These are phyloP conservation scores for Hygrophila difformis DNA, from an alignment of 257 asterid species.

Conservation along the genomic window DNA sequence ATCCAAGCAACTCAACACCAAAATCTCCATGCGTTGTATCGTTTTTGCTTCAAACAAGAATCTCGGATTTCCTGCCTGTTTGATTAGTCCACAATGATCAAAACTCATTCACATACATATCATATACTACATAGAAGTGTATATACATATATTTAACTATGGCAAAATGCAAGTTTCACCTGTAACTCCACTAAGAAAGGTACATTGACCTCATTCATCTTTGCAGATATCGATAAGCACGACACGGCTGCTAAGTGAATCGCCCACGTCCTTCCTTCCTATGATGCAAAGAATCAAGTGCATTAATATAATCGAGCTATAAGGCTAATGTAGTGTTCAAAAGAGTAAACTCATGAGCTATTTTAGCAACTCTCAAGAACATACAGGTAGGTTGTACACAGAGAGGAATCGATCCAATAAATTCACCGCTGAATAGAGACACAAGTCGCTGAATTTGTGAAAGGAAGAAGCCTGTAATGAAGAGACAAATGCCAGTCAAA, in stretches of 20 bases:
- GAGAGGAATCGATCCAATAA: conserved; percentile 45
- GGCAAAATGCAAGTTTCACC: neutral
- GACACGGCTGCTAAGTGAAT: conserved; percentile 54
- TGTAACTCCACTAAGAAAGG: conserved; percentile 28
- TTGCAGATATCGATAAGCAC: conserved; percentile 73
- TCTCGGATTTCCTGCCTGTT: conserved; percentile 2
- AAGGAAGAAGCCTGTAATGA: conserved; percentile 35
- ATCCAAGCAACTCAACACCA: neutral
- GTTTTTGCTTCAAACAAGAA: conserved; percentile 4
- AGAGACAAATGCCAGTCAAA: neutral
- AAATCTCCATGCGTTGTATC: neutral
- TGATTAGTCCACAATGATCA: neutral
- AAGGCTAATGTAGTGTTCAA: too few species aligned
- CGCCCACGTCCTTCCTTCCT: conserved; percentile 52
- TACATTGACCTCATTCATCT: conserved; percentile 54
- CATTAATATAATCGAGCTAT: too few species aligned
- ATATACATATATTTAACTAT: neutral
- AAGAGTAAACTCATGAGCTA: too few species aligned
- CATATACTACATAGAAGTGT: too few species aligned
- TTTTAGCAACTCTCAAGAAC: neutral
- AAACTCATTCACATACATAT: too few species aligned
- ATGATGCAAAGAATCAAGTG: conserved; percentile 11
- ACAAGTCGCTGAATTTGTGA: conserved; percentile 31
- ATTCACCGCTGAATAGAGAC: conserved; percentile 31
- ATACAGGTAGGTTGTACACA: conserved; percentile 22